Evolutionary conservation across 768 basidiomycete species (phyloP), one percentile per base, ranked within the genome.

Genomic region (Serendipita vermifera): DNA sequence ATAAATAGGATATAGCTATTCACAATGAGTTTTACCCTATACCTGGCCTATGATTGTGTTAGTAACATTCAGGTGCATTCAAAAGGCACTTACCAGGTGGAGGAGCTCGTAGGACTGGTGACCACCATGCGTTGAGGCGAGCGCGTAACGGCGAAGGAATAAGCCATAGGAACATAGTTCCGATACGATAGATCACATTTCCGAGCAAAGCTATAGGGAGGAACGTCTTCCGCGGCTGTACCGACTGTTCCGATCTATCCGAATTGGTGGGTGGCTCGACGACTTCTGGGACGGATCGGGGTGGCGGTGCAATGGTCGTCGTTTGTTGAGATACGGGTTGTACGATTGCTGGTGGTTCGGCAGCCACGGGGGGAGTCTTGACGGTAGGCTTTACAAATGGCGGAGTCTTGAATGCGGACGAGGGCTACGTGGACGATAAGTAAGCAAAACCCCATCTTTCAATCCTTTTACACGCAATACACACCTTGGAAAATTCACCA

Each of bases 401-500:
- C 9, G 46, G 46, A 26, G 46, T 20, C 27, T 51, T 51, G 46
- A 51, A 51, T 7, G 46, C 46, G 31, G 46, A 22, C 9, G 46
- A 51, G 2, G 46, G 46, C 46, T 51, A 29, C 20, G 24, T n/a
- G 35, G 9, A 51, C n/a, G n/a, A n/a, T n/a, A n/a, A n/a, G n/a
- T 1, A 1, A 26, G 22, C 15, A 20, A 4, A 20, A 15, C 22
- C 24, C 29, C 20, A 51, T 20, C 17, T 51, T 7, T 15, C 11
- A 4, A 22, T 15, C 46, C 24, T 15, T 51, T n/a, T n/a, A n/a
- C n/a, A n/a, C n/a, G 31, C 11, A 26, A 29, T 26, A 51, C 11
- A 29, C 22, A 51, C 46, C 46, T 51, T 51, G 24, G 46, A 51
- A 51, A 51, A 51, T 29, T 51, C 46, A n/a, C 46, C 46, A 7